These are phyloP conservation scores for Amniculicola lignicola DNA, from an alignment of 495 filamentous ascomycete species.

Conservation along the genomic window DNA sequence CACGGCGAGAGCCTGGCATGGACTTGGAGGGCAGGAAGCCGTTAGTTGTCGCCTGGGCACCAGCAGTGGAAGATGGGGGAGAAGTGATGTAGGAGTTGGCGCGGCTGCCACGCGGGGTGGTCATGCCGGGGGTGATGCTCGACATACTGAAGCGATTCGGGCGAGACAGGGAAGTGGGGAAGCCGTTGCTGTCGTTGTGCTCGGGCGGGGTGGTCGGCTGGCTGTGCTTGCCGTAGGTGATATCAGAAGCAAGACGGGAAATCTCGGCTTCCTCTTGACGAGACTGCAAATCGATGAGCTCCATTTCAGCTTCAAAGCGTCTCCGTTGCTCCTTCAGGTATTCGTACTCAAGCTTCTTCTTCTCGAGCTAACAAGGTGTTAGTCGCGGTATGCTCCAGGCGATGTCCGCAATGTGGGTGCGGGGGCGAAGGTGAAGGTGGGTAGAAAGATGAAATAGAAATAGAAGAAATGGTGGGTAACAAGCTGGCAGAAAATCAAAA, in stretches of 20 bases:
- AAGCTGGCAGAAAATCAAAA: background rate
- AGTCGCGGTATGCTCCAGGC: no score
- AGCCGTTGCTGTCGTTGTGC: slow-evolving; percentile 69
- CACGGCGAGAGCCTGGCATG: slow-evolving; percentile 79
- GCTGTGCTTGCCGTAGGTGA: slow-evolving; percentile 73
- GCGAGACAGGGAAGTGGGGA: slow-evolving; percentile 69
- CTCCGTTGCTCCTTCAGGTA: slow-evolving; percentile 77
- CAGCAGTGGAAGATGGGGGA: slow-evolving; percentile 53
- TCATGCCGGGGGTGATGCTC: slow-evolving; percentile 64
- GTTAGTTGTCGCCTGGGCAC: slow-evolving; percentile 35
- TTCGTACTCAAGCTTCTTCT: slow-evolving; percentile 86
- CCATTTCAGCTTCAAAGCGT: slow-evolving; percentile 83
- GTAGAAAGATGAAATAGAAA: no score
- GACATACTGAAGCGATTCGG: slow-evolving; percentile 81
- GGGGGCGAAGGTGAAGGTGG: no score
- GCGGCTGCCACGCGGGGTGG: slow-evolving; percentile 66
- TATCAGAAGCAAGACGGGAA: slow-evolving; percentile 71
- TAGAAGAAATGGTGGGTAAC: background rate
- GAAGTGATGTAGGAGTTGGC: slow-evolving; percentile 69
- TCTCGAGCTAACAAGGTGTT: slow-evolving; percentile 68
- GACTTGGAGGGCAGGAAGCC: slow-evolving; percentile 71
- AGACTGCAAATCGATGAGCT: slow-evolving; percentile 76
- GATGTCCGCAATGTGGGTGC: no score
- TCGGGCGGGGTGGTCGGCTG: slow-evolving; percentile 98
- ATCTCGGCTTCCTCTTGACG: slow-evolving; percentile 77